Evolutionary conservation across 164 flowering plant species (phyloP).

Genomic region (Annona cherimola): DNA sequence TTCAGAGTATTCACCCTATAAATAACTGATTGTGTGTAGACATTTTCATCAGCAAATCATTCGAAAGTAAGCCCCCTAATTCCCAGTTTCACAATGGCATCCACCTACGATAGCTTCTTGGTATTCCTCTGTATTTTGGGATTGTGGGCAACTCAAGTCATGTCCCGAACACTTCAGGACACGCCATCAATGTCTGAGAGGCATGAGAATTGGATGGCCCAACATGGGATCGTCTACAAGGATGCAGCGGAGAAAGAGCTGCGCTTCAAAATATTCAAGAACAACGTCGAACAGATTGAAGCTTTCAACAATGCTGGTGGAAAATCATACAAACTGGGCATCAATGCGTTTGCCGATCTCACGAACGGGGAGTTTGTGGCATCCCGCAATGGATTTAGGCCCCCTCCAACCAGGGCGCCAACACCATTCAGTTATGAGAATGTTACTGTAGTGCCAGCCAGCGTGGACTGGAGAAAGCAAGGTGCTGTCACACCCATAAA

Average conservation of each 20-base stretch:
- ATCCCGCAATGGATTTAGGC: slow-evolving; percentile 17
- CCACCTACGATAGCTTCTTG: not conserved
- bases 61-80: not conserved
- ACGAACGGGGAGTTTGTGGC: slow-evolving; percentile 29
- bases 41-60: not conserved
- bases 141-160: slow-evolving; percentile 4
- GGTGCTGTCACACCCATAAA: slow-evolving; percentile 41
- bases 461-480: slow-evolving; percentile 33
- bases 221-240: slow-evolving; percentile 11
- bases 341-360: slow-evolving; percentile 25
- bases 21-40: not conserved
- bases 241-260: slow-evolving; percentile 11
- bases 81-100: not conserved
- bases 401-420: not conserved
- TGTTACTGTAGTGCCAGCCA: slow-evolving; percentile 10
- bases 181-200: slow-evolving; percentile 7
- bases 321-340: slow-evolving; percentile 17
- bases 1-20: too few relatives aligned
- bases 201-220: slow-evolving; percentile 20
- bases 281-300: slow-evolving; percentile 26
- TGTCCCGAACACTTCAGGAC: not conserved
- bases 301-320: slow-evolving; percentile 14
- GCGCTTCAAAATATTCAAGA: slow-evolving; percentile 29
- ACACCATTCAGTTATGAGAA: slow-evolving; percentile 5
- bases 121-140: not conserved